Evolutionary conservation across 108 stramenopile genomes (phyloP), one percentile per base, ranked within the genome.

Genomic region (Skeletonema costatum): DNA sequence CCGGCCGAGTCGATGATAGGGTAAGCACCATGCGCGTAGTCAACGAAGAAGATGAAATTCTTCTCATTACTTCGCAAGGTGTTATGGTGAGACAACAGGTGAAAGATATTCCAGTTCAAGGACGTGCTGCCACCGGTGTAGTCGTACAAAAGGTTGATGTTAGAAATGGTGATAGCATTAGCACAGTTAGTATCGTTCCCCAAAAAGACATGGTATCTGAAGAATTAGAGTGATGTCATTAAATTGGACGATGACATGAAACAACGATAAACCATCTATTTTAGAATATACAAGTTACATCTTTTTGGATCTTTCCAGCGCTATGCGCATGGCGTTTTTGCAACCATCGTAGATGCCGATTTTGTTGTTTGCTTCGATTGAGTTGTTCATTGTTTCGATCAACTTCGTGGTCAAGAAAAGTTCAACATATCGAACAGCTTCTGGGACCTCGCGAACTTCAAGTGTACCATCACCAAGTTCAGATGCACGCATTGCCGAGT

Each of bases 41-140:
- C 17, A 76, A 82, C n/a, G 90, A 92, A 60, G 91, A 93, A 35
- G 96, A 97, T 70, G 97, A 98, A 72, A 80, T 97, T 44, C 58
- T 98, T 32, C 70, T 97, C 44, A 92, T 88, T 41, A 98, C 98
- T 14, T 61, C 86, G 13, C 88, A 95, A 65, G 98, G 98, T 5
- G 85, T 95, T 33, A 97, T 98, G 73, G 96, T 96, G 25, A 79
- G 98, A 70, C 96, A 97, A 72, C 79, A 86, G 58, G 95, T 90
- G 17, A 74, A 76, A 7, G 75, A 89, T 38, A 97, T 98, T 59
- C 68, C 94, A 17, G 74, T 66, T 48, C 97, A 97, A 74, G 67
- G 89, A 12, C 83, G 97, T 39, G 66, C 90, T 30, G 96, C 96
- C 35, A 98, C 93, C 5, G 98, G 98, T 12, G 97, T 97, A 31